Base-by-base conservation (phyloP, 2,329 filamentous ascomycete genomes). In the Claviceps humidiphila region DNA sequence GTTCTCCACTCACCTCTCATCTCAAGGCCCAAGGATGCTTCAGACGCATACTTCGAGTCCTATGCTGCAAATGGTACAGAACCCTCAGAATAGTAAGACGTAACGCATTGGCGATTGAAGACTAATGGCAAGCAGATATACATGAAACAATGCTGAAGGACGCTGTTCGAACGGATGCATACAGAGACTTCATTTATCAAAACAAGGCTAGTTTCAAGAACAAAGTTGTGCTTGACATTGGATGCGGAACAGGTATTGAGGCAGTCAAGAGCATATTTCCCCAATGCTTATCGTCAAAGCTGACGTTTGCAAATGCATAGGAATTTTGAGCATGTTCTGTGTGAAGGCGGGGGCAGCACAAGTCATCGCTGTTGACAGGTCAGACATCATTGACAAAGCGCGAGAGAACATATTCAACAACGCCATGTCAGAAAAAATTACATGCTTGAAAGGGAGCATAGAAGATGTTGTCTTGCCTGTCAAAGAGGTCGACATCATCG, bases 101-200 rank as follows among this genome's bases (percentile, higher is more conserved):
- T n/a, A 43, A 43, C 6, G 5, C 20, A 43, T 43, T 30, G 20
- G 13, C 42, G 5, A 43, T 43, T 24, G 4, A n/a, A 44, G 24
- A 34, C 55, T 58, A 42, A 42, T 7, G 0, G 17, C 13, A 16
- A 2, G 39, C 34, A 86, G 87, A 89, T 53, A 96, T 97, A 52
- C 90, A 97, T 66, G 89, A 95, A 64, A 89, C 86, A 7, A 97
- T 97, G 90, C 77, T 97, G 56, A 95, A 95, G 66, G 90, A 97
- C 63, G 75, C 80, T 0, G 77, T 95, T 42, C 85, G 90, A 50
- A 97, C 90, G 11, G 87, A 95, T 61, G 85, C 88, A 3, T 97
- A 97, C 69, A 82, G 90, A 46, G 89, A 97, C 69, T 95, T 96
- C 65, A 89, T 96, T 62, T 95, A 96, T 71, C 81, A 83, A 58